Evolutionary conservation across 2,329 filamentous ascomycete genomes (phyloP).

Genomic region (Penicillium sp.): DNA sequence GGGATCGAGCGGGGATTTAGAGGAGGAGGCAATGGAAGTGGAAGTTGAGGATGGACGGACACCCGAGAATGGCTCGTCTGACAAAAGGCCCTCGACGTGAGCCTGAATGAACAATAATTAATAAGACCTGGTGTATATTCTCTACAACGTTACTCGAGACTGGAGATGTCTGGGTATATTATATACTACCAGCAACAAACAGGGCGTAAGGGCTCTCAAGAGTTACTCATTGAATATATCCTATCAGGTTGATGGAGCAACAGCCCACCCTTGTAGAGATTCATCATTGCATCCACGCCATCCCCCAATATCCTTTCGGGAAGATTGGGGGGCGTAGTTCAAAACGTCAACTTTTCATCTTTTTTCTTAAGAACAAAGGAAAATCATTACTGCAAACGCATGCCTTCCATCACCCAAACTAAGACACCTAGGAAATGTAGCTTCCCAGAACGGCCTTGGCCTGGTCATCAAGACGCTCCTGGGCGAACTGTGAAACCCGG

Average conservation of each 20-base stretch:
- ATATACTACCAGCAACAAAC: not conserved
- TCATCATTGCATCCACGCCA: conserved; percentile 11
- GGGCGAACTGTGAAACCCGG: conserved; percentile 70
- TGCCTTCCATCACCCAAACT: not conserved
- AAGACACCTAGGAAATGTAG: conserved; percentile 47
- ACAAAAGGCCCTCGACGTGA: not conserved
- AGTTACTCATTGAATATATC: conserved; percentile 1
- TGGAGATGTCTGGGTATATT: not conserved
- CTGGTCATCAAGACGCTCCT: conserved; percentile 69
- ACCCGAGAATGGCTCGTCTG: not conserved
- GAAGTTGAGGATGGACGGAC: conserved; percentile 1
- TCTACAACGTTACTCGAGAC: not conserved
- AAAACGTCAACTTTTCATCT: not conserved
- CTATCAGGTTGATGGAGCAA: conserved; percentile 6
- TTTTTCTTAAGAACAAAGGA: conserved; percentile 6
- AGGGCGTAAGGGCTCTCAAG: not conserved
- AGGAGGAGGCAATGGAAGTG: conserved; percentile 18
- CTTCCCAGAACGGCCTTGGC: conserved; percentile 53
- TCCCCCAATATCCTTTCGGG: not conserved
- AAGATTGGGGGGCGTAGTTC: not conserved
- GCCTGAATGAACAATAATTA: not conserved
- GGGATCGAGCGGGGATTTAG: conserved; percentile 15
- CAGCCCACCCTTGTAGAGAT: not conserved
- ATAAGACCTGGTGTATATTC: not conserved
- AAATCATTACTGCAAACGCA: not conserved